Conservation (phyloP, 352 stramenopile genomes). For the Pythium dissotocum region DNA sequence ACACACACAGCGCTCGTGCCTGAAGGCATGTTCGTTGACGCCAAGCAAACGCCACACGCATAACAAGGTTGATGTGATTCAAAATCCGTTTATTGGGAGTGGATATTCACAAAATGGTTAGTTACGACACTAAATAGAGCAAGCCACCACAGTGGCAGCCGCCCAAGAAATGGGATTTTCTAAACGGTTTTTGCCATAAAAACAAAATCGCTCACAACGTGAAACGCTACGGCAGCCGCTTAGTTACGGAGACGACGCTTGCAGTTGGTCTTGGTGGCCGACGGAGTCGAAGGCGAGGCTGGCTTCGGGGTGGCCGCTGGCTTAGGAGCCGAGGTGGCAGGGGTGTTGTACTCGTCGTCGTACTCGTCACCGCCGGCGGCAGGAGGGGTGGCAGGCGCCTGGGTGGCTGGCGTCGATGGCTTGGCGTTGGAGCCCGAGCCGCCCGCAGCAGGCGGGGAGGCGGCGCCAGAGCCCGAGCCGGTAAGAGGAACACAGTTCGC, state of each 20-base stretch:
- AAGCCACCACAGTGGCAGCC: neutral
- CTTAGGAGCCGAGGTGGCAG: neutral
- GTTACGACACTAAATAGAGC: slow-evolving; percentile 20
- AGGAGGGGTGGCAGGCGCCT: neutral
- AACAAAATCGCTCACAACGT: neutral
- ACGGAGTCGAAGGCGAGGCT: neutral
- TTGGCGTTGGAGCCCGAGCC: neutral
- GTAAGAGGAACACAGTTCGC: slow-evolving; percentile 18
- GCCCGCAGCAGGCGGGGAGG: neutral
- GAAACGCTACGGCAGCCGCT: neutral
- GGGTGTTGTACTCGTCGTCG: neutral
- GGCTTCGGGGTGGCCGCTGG: neutral
- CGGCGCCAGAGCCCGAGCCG: slow-evolving; percentile 6
- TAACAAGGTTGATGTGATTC: neutral
- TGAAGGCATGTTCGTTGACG: too few relatives aligned
- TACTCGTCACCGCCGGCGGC: neutral
- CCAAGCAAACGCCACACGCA: too few relatives aligned
- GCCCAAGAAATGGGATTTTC: slow-evolving; percentile 3
- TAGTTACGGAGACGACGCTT: slow-evolving; percentile 16
- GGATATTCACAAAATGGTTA: slow-evolving; percentile 2
- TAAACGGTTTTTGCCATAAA: neutral
- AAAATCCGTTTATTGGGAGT: neutral
- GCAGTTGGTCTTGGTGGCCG: slow-evolving; percentile 13
- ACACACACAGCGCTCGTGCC: too few relatives aligned
- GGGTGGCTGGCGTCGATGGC: neutral